A percentile compares a stretch with the other conserved stretches of the same genome.
These are phyloP conservation scores for Neofusicoccum sp. DNA, from an alignment of 2,329 filamentous ascomycete species.

Conservation along the genomic window DNA sequence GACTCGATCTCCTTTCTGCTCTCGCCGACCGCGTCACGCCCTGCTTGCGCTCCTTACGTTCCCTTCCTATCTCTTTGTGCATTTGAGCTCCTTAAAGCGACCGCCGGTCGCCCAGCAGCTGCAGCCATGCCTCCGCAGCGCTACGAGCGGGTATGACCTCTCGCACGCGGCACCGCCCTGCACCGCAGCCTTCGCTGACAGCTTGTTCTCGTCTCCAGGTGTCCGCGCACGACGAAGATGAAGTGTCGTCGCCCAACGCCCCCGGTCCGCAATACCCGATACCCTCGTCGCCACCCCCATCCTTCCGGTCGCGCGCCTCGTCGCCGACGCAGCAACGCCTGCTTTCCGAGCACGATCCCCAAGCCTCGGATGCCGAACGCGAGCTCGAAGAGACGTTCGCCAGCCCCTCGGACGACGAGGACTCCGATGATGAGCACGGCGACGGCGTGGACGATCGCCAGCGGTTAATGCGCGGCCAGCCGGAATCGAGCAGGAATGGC, in stretches of 20 bases:
- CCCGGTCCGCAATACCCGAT: conserved; percentile 36
- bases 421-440: conserved; percentile 65
- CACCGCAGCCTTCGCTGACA: conserved; percentile 14
- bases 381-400: conserved; percentile 94
- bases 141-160: conserved; percentile 47
- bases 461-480: conserved; percentile 73
- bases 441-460: conserved; percentile 79
- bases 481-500: conserved; percentile 24
- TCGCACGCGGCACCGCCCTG: conserved; percentile 20
- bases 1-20: conserved; percentile 4
- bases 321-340: conserved; percentile 58
- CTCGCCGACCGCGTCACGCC: neutral
- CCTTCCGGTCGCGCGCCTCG: conserved; percentile 82
- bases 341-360: conserved; percentile 53
- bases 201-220: conserved; percentile 30
- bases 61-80: neutral
- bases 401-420: conserved; percentile 61
- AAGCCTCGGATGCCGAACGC: conserved; percentile 62
- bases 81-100: conserved; percentile 12
- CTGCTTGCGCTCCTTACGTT: conserved; percentile 15
- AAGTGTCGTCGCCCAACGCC: conserved; percentile 23
- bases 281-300: conserved; percentile 61
- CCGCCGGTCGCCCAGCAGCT: conserved; percentile 14
- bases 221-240: conserved; percentile 44
- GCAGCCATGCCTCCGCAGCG: conserved; percentile 47